These are phyloP conservation scores for Colletotrichum lini DNA, from an alignment of 2,329 filamentous ascomycete genomes.

Conservation along the genomic window DNA sequence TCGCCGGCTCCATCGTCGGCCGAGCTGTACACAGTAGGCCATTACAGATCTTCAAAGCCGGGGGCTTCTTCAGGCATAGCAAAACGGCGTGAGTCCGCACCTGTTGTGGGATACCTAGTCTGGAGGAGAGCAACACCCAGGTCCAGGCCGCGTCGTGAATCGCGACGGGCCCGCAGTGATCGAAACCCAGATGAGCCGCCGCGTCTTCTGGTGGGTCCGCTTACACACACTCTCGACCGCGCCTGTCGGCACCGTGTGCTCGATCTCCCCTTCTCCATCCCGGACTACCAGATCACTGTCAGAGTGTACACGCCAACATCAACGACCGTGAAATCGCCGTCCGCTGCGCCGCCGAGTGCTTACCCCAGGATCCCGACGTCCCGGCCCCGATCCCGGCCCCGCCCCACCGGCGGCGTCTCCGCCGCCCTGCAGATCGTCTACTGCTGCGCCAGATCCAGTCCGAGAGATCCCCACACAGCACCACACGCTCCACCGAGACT, in stretches of 20 bases:
- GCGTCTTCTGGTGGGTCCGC: conserved; percentile 50
- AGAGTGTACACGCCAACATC: conserved; percentile 46
- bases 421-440: conserved; percentile 48
- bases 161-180: too few species aligned
- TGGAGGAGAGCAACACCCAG: too few species aligned
- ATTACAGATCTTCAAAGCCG: too few species aligned
- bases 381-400: conserved; percentile 14
- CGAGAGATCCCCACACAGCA: conserved; percentile 45
- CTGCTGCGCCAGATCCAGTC: conserved; percentile 48
- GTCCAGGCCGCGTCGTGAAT: too few species aligned
- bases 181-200: conserved; percentile 45
- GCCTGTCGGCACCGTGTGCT: conserved; percentile 46
- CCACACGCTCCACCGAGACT: conserved; percentile 45
- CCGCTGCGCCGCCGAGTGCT: conserved; percentile 22
- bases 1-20: too few species aligned
- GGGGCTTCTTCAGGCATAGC: too few species aligned
- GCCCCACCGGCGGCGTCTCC: conserved; percentile 45
- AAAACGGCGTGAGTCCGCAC: too few species aligned
- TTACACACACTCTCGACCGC: conserved; percentile 47
- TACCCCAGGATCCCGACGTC: conserved; percentile 30
- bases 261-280: conserved; percentile 47
- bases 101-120: too few species aligned
- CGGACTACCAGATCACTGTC: conserved; percentile 48
- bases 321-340: conserved; percentile 46
- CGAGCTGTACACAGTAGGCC: too few species aligned